Evolutionary conservation across 2,329 filamentous ascomycete genomes (phyloP), one percentile per base, ranked within the genome.

Genomic region (Trichoderma polysporum): DNA sequence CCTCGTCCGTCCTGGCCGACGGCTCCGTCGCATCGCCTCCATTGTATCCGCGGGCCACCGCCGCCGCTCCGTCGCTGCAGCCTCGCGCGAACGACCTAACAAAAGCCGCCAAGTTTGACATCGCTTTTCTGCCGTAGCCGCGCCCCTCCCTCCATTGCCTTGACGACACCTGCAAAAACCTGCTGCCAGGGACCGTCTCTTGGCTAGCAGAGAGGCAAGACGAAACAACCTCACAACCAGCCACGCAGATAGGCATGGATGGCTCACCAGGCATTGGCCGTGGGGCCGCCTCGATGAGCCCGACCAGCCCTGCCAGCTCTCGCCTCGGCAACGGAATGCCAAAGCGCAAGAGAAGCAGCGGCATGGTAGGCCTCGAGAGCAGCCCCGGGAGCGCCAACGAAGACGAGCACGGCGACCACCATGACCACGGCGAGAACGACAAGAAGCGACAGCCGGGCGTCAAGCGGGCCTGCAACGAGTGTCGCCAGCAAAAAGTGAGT

Each of bases 381-480:
- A 89, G 87, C 70, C 87, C 87, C 3, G 86, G 83, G 29, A 89
- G 86, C 73, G 71, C 68, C 52, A 68, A 77, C 47, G 80, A 83
- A 58, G 83, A 83, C 66, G 84, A 84, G 66, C 82, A 88, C 67
- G 87, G 88, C 67, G 86, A 88, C 31, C 69, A 69, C n/a, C 68
- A 62, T 33, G 83, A 88, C 66, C 76, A 81, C 58, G 79, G 81
- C 57, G 83, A 85, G 61, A 78, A 82, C 54, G 86, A 88, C 73
- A 86, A 86, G 78, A 88, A 87, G 77, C 84, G 88, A 68, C 86
- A 89, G 71, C 88, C 88, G 29, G 88, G 88, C 64, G 88, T 90
- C 57, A 93, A 94, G 81, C 85, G 92, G 73, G 91, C 91, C 6
- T 94, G 91, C 79, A 94, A 94, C 75, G 91, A 94, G 78, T 94